These are phyloP conservation scores for Jackrogersella minutella DNA, from an alignment of 495 filamentous ascomycete genomes.

Conservation along the genomic window DNA sequence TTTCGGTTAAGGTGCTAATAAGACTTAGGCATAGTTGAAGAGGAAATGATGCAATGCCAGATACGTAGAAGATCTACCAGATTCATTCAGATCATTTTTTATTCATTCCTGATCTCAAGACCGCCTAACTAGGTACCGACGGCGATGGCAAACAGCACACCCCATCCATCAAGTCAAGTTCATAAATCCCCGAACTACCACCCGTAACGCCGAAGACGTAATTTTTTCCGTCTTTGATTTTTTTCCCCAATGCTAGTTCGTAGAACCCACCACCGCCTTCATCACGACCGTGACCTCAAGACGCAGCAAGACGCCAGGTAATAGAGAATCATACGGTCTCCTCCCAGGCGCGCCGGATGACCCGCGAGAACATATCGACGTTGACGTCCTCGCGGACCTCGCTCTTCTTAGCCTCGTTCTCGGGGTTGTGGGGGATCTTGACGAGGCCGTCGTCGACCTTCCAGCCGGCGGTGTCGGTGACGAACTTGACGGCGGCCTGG, in stretches of 20 bases:
- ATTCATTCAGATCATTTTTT: conserved; percentile 32
- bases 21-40: no score
- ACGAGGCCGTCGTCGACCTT: conserved; percentile 66
- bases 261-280: not conserved
- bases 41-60: not conserved
- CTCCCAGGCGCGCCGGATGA: conserved; percentile 89
- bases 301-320: not conserved
- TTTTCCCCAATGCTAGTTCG: conserved; percentile 36
- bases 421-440: conserved; percentile 87
- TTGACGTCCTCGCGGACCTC: conserved; percentile 96
- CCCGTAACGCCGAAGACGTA: conserved; percentile 36
- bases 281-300: conserved; percentile 14
- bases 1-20: no score
- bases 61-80: not conserved
- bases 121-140: conserved; percentile 21
- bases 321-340: conserved; percentile 70
- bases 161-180: conserved; percentile 5
- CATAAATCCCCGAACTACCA: conserved; percentile 20
- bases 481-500: conserved; percentile 78
- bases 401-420: conserved; percentile 97
- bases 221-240: conserved; percentile 17
- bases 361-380: conserved; percentile 84
- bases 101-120: conserved; percentile 28
- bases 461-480: conserved; percentile 87
- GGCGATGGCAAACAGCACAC: conserved; percentile 7